Evolutionary conservation across 2,329 filamentous ascomycete species (phyloP), one percentile per base, ranked within the genome.

Genomic region (Coleophoma cylindrospora): DNA sequence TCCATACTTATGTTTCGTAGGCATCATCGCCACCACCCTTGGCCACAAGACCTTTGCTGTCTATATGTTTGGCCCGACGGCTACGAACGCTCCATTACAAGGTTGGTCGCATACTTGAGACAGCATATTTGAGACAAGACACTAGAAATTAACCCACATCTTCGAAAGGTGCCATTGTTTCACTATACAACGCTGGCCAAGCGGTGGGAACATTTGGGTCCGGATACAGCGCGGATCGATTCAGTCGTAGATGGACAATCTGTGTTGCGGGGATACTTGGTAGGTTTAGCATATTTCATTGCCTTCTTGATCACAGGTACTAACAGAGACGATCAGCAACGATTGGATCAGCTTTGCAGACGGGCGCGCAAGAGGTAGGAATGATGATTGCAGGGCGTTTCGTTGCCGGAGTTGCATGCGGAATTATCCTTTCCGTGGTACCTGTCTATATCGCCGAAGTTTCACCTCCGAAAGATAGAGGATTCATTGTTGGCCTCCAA

Each of bases 191-290:
- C n/a, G 64, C 63, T 15, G 64, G 65, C 1, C 59, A 65, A 37
- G 62, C 61, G 7, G 49, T 68, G 8, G 64, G 64, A 1, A 62
- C 60, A 14, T 48, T 65, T 14, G 55, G 60, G 9, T 57, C 61
- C 7, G 68, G 68, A 1, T 67, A 62, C 36, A 55, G 62, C 5
- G 64, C 65, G 3, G 68, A 70, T 40, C 61, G 40, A 14, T 64
- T 68, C 44, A 65, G 66, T 55, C 61, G 68, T 32, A 60, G 64
- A 44, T 68, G 63, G 57, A 69, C 65, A 7, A 61, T 68, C 27
- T 58, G 61, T 22, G 54, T 60, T 9, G 64, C 63, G 37, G 60
- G 60, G 36, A 58, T 62, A 19, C 53, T 52, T 33, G 43, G 50
- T 57, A 52, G 36, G 49, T 43, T 15, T 19, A 27, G 34, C 7